Base-by-base conservation (phyloP, 306 rosid genomes). In the Prunus padus region DNA sequence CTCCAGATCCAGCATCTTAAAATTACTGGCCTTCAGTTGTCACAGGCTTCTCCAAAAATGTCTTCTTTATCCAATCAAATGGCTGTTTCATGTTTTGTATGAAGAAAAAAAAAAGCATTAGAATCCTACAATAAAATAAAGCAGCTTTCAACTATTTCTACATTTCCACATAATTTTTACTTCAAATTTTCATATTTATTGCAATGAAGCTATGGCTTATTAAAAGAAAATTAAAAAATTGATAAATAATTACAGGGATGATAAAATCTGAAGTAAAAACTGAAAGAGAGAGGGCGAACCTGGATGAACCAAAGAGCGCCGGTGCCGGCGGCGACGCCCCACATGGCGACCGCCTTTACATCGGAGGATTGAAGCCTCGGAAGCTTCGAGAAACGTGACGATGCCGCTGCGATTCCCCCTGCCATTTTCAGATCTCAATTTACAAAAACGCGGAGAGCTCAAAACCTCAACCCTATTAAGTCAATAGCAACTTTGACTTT, bases 311-410 rank as follows among this genome's bases (percentile, higher is more conserved):
- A 90, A 49, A 90, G 90, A 65, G 88, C 92, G 19, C 84, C 87
- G 54, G 90, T 51, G 75, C 70, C 68, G 77, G 95, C 90, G 2
- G 92, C 82, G 20, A 87, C 88, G 16, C 92, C 91, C 95, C 92
- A 90, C 84, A 79, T 69, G 75, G 89, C 96, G 65, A 90, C 92
- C 51, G 92, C 81, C 79, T 90, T 77, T 77, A 88, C 78, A 59
- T 81, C 83, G 18, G 88, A 28, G 31, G 88, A 40, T 75, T 79
- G 92, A 28, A 79, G 37, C 73, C 30, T 77, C n/a, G 79, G 60
- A 44, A 76, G 31, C n/a, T n/a, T 70, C 8, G 44, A 50, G 56
- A 73, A 66, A 52, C 68, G 72, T 11, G 49, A 47, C 37, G 77
- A 76, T 60, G 68, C 62, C 45, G 80, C 26, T 1, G 82, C 67